These are phyloP conservation scores for Suillus cothurnatus DNA, from an alignment of 768 basidiomycete genomes.

Conservation along the genomic window DNA sequence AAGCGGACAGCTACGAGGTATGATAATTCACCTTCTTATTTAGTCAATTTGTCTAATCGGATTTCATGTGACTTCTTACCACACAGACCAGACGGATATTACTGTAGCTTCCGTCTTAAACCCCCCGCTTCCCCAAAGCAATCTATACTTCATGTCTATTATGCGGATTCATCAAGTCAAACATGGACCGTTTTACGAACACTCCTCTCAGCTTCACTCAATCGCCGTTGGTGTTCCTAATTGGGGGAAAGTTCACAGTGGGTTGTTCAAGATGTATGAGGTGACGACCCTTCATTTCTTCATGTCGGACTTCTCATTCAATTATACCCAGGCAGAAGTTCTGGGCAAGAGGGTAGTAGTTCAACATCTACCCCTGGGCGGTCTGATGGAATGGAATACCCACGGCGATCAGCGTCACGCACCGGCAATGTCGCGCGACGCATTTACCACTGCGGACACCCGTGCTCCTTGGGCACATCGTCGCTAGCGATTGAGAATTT, in stretches of 20 bases:
- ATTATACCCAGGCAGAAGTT: slow-evolving; percentile 71
- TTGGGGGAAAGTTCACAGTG: slow-evolving; percentile 89
- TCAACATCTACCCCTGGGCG: slow-evolving; percentile 89
- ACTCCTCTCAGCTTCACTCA: slow-evolving; percentile 86
- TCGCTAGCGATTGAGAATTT: not conserved
- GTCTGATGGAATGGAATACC: slow-evolving; percentile 68
- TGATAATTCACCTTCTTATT: slow-evolving; percentile 18
- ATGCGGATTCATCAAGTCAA: slow-evolving; percentile 81
- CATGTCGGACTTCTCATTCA: slow-evolving; percentile 10
- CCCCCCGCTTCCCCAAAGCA: slow-evolving; percentile 60
- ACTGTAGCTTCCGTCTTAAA: slow-evolving; percentile 67
- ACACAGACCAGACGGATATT: slow-evolving; percentile 60
- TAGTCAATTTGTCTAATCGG: not conserved
- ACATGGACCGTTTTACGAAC: slow-evolving; percentile 86
- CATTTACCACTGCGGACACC: slow-evolving; percentile 4
- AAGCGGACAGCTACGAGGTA: slow-evolving; percentile 84
- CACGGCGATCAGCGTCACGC: slow-evolving; percentile 8
- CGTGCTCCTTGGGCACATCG: slow-evolving; percentile 20
- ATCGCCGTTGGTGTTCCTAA: slow-evolving; percentile 87
- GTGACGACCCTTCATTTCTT: slow-evolving; percentile 39
- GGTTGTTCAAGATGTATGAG: slow-evolving; percentile 96
- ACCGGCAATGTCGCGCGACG: not conserved
- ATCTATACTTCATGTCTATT: slow-evolving; percentile 81
- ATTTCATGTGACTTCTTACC: slow-evolving; percentile 7
- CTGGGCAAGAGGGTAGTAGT: slow-evolving; percentile 95